Evolutionary conservation across 306 rosid species (phyloP).

Genomic region (Fragaria vesca): DNA sequence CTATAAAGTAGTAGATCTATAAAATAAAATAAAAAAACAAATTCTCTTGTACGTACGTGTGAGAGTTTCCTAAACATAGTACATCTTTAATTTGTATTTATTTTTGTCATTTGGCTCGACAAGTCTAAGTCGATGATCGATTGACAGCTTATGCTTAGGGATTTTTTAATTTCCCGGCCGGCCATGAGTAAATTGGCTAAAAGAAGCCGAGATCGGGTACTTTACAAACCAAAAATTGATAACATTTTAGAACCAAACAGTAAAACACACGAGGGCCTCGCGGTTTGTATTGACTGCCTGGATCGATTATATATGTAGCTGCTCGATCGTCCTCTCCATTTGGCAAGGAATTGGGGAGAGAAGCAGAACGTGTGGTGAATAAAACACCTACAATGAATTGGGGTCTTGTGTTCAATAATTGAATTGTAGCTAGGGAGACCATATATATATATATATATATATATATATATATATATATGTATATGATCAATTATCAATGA

Average conservation of each 20-base stretch:
- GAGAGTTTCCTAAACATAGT: not conserved
- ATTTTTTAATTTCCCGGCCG: not conserved
- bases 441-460: not conserved
- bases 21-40: not conserved
- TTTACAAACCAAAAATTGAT: not conserved
- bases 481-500: not conserved
- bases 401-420: not conserved
- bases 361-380: not conserved
- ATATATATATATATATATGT: not conserved
- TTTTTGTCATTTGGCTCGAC: not conserved
- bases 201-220: not conserved
- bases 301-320: not conserved
- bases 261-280: not conserved
- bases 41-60: not conserved
- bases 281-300: slow-evolving; percentile 7
- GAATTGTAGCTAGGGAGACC: not conserved
- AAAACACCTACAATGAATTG: not conserved
- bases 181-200: not conserved
- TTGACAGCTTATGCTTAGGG: not conserved
- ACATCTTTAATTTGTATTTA: not conserved
- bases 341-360: not conserved
- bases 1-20: not conserved
- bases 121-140: not conserved
- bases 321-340: not conserved
- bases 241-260: not conserved